These are phyloP conservation scores for Ganoderma sinense DNA, from an alignment of 1,284 basidiomycete genomes.

Conservation along the genomic window DNA sequence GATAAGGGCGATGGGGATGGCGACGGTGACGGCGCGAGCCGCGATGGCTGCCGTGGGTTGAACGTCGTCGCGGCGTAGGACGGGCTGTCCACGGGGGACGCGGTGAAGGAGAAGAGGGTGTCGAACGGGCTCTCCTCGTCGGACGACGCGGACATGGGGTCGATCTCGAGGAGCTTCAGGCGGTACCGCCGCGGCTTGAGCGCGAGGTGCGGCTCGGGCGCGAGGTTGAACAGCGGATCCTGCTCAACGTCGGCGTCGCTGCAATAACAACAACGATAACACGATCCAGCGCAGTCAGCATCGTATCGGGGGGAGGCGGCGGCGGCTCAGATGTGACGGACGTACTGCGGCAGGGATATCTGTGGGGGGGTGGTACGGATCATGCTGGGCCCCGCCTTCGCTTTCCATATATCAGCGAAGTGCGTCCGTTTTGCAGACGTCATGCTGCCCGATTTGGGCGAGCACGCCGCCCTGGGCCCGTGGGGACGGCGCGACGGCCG, in stretches of 20 bases:
- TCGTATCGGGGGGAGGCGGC: not conserved
- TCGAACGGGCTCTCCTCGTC: constrained; percentile 40
- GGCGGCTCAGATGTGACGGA: constrained; percentile 12
- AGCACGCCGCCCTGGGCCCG: constrained; percentile 27
- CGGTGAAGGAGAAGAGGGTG: constrained; percentile 53
- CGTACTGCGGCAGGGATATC: constrained; percentile 28
- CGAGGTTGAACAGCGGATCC: constrained; percentile 27
- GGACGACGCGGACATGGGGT: constrained; percentile 22
- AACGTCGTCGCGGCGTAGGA: constrained; percentile 23
- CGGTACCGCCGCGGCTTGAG: constrained; percentile 24
- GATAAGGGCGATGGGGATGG: not conserved
- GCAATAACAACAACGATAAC: no score
- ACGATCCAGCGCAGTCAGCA: not conserved
- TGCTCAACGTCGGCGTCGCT: constrained; percentile 29
- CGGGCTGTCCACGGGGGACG: constrained; percentile 42
- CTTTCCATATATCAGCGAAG: constrained; percentile 24
- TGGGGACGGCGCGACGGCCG: constrained; percentile 26
- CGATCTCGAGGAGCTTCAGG: constrained; percentile 28
- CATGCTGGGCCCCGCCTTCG: constrained; percentile 18
- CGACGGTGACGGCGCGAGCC: not conserved
- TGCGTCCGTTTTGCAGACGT: constrained; percentile 20
- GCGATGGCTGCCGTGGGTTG: not conserved
- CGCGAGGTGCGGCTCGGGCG: constrained; percentile 11
- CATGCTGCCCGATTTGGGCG: constrained; percentile 12
- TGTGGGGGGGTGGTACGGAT: constrained; percentile 25